A percentile compares a stretch with the other conserved stretches of the same genome.
These are phyloP conservation scores for carrot (Daucus carota) DNA, from an alignment of 129 eudicot genomes.

Conservation along the genomic window DNA sequence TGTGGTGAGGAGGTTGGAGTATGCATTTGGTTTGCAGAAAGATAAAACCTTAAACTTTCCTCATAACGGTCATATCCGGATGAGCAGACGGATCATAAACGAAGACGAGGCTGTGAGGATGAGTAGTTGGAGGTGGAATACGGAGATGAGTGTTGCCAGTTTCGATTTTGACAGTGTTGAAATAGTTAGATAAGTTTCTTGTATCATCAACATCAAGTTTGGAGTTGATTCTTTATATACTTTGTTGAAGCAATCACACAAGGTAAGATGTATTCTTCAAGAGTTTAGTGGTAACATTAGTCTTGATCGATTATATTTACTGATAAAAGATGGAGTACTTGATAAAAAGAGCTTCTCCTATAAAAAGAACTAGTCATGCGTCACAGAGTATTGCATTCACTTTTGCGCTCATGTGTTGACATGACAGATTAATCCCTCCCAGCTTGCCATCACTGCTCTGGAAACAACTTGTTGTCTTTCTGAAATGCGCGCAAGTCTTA, in stretches of 20 bases:
- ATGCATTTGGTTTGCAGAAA: background rate
- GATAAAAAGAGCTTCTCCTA: no score
- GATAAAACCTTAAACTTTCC: background rate
- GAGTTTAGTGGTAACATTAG: no score
- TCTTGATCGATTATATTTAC: no score
- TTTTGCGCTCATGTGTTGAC: no score
- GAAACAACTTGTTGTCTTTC: no score
- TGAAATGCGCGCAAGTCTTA: no score
- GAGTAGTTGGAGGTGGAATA: background rate
- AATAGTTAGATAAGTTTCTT: background rate
- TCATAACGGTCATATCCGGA: background rate
- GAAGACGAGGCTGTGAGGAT: background rate
- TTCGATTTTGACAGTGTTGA: background rate
- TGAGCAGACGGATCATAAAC: background rate
- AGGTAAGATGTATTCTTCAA: no score
- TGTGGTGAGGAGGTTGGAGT: background rate
- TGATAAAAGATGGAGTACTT: no score
- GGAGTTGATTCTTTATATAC: background rate
- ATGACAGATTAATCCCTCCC: no score
- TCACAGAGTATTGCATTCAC: no score
- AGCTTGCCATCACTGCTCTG: no score
- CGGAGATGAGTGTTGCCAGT: background rate
- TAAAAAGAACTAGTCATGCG: no score
- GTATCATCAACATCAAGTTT: background rate
- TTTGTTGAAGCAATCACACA: background rate